Base-by-base conservation (phyloP, 495 filamentous ascomycete genomes). In the Chaetomium tenue region DNA sequence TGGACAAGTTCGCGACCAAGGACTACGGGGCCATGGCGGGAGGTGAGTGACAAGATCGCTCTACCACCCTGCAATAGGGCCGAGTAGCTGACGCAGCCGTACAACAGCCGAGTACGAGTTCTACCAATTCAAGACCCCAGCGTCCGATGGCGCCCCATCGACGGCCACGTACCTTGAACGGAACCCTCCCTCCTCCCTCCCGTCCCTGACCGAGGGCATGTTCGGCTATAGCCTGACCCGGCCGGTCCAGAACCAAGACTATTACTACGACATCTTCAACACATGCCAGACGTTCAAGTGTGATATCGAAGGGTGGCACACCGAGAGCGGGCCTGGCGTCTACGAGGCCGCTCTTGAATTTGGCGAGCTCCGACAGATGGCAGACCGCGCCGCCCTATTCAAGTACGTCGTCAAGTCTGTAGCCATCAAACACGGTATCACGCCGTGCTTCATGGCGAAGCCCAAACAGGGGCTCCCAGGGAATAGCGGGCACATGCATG, bases 361-460 rank as follows among this genome's bases (percentile, higher is more conserved):
- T 64, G 87, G 86, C 20, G 91, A 96, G 73, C 87, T 91, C 54
- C 84, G 83, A 33, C 78, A 88, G 53, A 97, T 96, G 91, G 94
- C 94, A 0, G 94, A 98, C 71, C 88, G 88, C 69, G 92, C 94
- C 12, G 85, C 86, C 37, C 79, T 98, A 3, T 98, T 98, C 84
- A 98, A 98, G 86, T 93, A 94, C 65, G 86, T 89, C 6, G 91
- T 95, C 58, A 97, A 95, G 76, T 89, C 90, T 1, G 82, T 96
- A 33, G 91, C 89, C 18, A 89, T 83, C 51, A 90, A 90, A 72
- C 88, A 90, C 75, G 92, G 91, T 51, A 96, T 98, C 70, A 96
- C 91, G 0, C 94, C 94, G 0, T 93, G 91, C 73, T 98, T 98
- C 79, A 98, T 98, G 94, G 94, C 94, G n/a, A 98, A 98, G 73